These are phyloP conservation scores for Paradendryphiella salina DNA, from an alignment of 2,329 filamentous ascomycete genomes.

Conservation along the genomic window DNA sequence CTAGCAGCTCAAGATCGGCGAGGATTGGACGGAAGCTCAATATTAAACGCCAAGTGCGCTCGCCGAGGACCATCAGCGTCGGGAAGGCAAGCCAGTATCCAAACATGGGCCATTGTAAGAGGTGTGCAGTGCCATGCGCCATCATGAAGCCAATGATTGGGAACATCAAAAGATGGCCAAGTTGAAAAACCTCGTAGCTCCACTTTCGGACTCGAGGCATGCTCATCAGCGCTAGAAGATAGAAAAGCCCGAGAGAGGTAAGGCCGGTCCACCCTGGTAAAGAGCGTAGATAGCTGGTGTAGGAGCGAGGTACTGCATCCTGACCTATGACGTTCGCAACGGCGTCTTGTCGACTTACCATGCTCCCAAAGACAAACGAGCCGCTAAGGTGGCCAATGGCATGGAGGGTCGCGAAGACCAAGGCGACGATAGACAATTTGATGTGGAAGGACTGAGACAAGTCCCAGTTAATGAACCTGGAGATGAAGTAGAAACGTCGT, in stretches of 20 bases:
- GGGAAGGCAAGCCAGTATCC: conserved; percentile 62
- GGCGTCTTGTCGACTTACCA: conserved; percentile 49
- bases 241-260: conserved; percentile 56
- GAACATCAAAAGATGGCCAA: conserved; percentile 62
- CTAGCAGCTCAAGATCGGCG: conserved; percentile 55
- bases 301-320: conserved; percentile 51
- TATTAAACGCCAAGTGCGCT: conserved; percentile 53
- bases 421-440: conserved; percentile 56
- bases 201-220: conserved; percentile 56
- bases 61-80: conserved; percentile 55
- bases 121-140: conserved; percentile 57
- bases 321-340: conserved; percentile 53
- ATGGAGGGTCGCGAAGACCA: conserved; percentile 58
- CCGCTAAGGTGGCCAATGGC: conserved; percentile 60
- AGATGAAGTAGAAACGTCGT: conserved; percentile 56
- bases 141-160: conserved; percentile 61
- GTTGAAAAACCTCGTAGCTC: conserved; percentile 62
- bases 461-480: conserved; percentile 62
- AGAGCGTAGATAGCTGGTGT: conserved; percentile 53
- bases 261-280: conserved; percentile 58
- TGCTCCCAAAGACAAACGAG: conserved; percentile 57
- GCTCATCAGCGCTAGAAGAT: conserved; percentile 53
- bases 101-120: conserved; percentile 61
- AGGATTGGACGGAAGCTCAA: conserved; percentile 56
- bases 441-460: conserved; percentile 60